Evolutionary conservation across 805 yeast genomes (phyloP).

Genomic region (Teunomyces atbi): DNA sequence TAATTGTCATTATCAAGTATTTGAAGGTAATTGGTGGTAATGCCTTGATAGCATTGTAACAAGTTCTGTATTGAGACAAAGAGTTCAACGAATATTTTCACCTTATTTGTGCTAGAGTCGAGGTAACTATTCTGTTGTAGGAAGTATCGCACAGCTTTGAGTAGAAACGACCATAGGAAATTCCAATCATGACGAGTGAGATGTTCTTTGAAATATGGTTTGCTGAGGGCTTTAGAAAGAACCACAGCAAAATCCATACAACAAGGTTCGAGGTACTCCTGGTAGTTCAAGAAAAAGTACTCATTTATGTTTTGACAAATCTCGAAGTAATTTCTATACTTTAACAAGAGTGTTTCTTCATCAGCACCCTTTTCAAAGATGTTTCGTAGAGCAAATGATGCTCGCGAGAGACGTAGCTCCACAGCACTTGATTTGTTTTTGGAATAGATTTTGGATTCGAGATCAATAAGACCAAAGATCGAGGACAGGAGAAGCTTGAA

Average conservation of each 20-base stretch:
- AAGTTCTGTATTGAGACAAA: conserved; percentile 18
- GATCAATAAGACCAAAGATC: conserved; percentile 26
- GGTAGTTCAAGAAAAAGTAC: conserved; percentile 14
- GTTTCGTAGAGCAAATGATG: conserved; percentile 30
- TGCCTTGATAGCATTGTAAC: conserved; percentile 19
- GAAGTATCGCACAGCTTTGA: conserved; percentile 15
- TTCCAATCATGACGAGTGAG: conserved; percentile 28
- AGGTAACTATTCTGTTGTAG: conserved; percentile 8
- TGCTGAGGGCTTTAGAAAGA: conserved; percentile 18
- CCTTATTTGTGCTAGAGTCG: conserved; percentile 11
- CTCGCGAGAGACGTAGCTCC: conserved; percentile 28
- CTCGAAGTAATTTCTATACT: conserved; percentile 21
- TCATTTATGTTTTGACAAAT: conserved; percentile 16
- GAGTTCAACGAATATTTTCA: conserved; percentile 21
- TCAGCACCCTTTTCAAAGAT: conserved; percentile 17
- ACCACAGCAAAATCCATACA: conserved; percentile 24
- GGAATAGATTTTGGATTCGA: conserved; percentile 33
- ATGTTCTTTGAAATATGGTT: conserved; percentile 31
- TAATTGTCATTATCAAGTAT: conserved; percentile 16
- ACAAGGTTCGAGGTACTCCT: conserved; percentile 19
- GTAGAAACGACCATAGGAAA: conserved; percentile 20
- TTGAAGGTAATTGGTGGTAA: conserved; percentile 19
- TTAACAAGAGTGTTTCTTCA: conserved; percentile 13
- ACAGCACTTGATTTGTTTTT: conserved; percentile 23
- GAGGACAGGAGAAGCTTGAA: conserved; percentile 22